Base-by-base conservation (phyloP, 495 filamentous ascomycete genomes). In the Halenospora varia region DNA sequence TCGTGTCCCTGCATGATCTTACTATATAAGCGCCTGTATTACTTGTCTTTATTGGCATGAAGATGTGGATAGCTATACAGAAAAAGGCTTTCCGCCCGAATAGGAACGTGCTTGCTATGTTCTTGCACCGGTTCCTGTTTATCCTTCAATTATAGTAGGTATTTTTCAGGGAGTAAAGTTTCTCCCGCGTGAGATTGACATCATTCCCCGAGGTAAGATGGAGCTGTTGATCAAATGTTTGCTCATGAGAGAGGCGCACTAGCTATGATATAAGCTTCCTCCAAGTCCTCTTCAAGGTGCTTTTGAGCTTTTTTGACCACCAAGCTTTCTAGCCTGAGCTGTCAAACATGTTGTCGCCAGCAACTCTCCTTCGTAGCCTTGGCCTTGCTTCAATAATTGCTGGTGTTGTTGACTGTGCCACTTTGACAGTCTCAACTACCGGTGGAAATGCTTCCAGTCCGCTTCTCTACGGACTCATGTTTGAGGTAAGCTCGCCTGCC, bases 401-500 rank as follows among this genome's bases (percentile, higher is more conserved):
- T 10, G 19, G 25, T 10, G 17, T 50, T 1, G 29, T 18, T 11
- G 25, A 47, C 19, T 19, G 48, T 13, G 24, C 49, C 0, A 57
- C 60, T 3, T 55, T 71, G 25, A 73, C 55, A 8, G 79, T 83
- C 18, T 50, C 61, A 1, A 71, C 61, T 22, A 71, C 75, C n/a
- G 76, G 75, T 0, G 79, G 79, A 1, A 83, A 82, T 68, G 68
- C 70, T 23, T 79, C 77, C 2, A 78, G 74, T 59, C 73, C 79
- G 1, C 56, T 77, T 20, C 71, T 80, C n/a, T 83, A 83, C 67
- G 82, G 82, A 19, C 67, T 80, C 23, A 83, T 84, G 79, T 84
- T 84, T 51, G 81, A 84, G 73, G 75, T 76, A 57, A 52, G 52
- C 24, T 6, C 25, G 24, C 18, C 44, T 35, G 6, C 48, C 18